A percentile compares a stretch with the other conserved stretches of the same genome.
phyloP scores from a whole-genome alignment of 2,329 filamentous ascomycete species.

The Alternaria incomplexa region DNA sequence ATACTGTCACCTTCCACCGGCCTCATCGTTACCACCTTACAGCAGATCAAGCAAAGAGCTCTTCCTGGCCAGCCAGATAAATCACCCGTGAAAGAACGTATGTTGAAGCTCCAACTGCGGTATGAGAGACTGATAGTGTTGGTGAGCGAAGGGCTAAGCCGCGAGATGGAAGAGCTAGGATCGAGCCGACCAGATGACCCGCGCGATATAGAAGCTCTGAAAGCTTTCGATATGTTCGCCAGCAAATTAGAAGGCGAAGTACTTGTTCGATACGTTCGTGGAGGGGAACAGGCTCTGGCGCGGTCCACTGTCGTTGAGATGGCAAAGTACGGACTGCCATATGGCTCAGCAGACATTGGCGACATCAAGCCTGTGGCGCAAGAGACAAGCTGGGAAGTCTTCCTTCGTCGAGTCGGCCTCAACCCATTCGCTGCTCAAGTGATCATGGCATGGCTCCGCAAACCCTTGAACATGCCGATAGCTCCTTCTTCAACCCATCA shows the following conservation, averaged over 20 bases:
- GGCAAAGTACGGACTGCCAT: slow-evolving; percentile 42
- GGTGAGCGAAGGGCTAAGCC: slow-evolving; percentile 57
- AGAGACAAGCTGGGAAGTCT: slow-evolving; percentile 72
- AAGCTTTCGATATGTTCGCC: slow-evolving; percentile 60
- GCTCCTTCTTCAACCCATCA: not conserved
- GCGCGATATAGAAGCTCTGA: slow-evolving; percentile 54
- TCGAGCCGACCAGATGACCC: slow-evolving; percentile 34
- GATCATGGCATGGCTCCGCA: slow-evolving; percentile 56
- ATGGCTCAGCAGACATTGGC: slow-evolving; percentile 35
- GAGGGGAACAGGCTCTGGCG: slow-evolving; percentile 51
- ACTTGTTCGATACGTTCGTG: slow-evolving; percentile 46
- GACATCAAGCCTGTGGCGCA: slow-evolving; percentile 55
- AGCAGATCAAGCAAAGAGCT: slow-evolving; percentile 73
- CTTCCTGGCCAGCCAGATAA: slow-evolving; percentile 64
- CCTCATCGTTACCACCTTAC: slow-evolving; percentile 72
- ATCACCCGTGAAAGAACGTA: slow-evolving; percentile 58
- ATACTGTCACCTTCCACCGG: slow-evolving; percentile 72
- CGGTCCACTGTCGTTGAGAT: slow-evolving; percentile 41
- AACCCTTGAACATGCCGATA: slow-evolving; percentile 16
- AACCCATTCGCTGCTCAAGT: slow-evolving; percentile 76
- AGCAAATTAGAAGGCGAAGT: slow-evolving; percentile 49
- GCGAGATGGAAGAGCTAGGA: slow-evolving; percentile 30
- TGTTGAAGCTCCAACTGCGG: slow-evolving; percentile 60
- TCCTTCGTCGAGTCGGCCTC: slow-evolving; percentile 68
- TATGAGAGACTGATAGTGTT: slow-evolving; percentile 75